Conservation (phyloP, 768 basidiomycete genomes). For the Hydnum rufescens region DNA sequence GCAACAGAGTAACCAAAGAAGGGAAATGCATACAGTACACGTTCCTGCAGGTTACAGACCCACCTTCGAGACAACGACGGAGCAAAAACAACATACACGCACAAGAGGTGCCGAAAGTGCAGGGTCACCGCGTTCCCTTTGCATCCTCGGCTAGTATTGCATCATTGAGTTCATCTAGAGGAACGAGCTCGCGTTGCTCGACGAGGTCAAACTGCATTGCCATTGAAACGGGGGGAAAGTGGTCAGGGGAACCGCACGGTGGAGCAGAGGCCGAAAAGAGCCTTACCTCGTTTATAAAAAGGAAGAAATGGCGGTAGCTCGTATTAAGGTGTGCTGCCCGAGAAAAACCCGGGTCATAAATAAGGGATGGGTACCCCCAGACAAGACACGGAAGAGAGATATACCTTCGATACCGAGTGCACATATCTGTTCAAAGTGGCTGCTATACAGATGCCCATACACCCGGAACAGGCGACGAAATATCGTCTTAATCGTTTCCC, state of each 20-base stretch:
- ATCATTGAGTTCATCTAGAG: constrained; percentile 86
- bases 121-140: background rate
- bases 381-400: constrained; percentile 9
- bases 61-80: no score
- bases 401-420: constrained; percentile 93
- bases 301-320: constrained; percentile 93
- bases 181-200: constrained; percentile 92
- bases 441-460: constrained; percentile 97
- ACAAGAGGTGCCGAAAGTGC: background rate
- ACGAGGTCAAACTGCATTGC: constrained; percentile 64
- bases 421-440: constrained; percentile 97
- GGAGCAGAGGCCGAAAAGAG: background rate
- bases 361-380: background rate
- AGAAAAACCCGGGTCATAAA: background rate
- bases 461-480: constrained; percentile 85
- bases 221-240: background rate
- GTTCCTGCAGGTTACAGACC: no score
- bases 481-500: constrained; percentile 79
- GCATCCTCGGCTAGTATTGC: constrained; percentile 49
- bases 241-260: background rate
- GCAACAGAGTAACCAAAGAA: no score
- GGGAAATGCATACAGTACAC: no score
- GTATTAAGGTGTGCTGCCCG: constrained; percentile 85
- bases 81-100: no score
- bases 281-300: constrained; percentile 85